phyloP scores from a whole-genome alignment of 2,329 filamentous ascomycete species.

The Colletotrichum phormii region DNA sequence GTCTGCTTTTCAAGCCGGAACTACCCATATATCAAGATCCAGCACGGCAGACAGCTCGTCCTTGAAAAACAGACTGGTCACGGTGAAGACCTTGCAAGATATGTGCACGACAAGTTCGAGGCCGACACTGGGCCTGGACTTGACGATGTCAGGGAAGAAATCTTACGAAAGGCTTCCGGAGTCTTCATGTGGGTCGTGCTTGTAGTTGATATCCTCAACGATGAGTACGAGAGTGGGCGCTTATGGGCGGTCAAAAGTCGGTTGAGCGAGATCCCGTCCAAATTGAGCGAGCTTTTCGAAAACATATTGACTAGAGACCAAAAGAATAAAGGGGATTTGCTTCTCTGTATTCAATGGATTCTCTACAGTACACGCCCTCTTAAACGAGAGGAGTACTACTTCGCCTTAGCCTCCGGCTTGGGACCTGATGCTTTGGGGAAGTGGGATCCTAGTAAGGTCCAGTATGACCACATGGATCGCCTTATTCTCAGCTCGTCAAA shows the following conservation, averaged over 20 bases:
- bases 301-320: slow-evolving; percentile 60
- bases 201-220: slow-evolving; percentile 52
- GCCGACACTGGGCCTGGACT: too few species aligned
- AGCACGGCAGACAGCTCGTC: slow-evolving; percentile 27
- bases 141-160: neutral
- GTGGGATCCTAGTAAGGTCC: slow-evolving; percentile 36
- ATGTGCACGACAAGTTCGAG: too few species aligned
- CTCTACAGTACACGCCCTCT: slow-evolving; percentile 58
- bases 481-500: slow-evolving; percentile 56
- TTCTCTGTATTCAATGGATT: slow-evolving; percentile 61
- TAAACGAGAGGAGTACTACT: slow-evolving; percentile 49
- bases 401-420: slow-evolving; percentile 47
- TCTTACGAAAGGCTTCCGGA: slow-evolving; percentile 51
- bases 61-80: slow-evolving; percentile 45
- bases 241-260: slow-evolving; percentile 8
- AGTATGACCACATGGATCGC: slow-evolving; percentile 38
- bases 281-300: slow-evolving; percentile 57
- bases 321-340: slow-evolving; percentile 50
- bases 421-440: slow-evolving; percentile 38
- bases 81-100: slow-evolving; percentile 42
- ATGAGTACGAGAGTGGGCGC: slow-evolving; percentile 44
- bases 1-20: slow-evolving; percentile 61
- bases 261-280: slow-evolving; percentile 45
- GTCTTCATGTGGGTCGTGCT: slow-evolving; percentile 59
- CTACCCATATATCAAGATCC: slow-evolving; percentile 48